phyloP scores from a whole-genome alignment of 1,139 yeast species.

The Arxiozyma bovina region DNA sequence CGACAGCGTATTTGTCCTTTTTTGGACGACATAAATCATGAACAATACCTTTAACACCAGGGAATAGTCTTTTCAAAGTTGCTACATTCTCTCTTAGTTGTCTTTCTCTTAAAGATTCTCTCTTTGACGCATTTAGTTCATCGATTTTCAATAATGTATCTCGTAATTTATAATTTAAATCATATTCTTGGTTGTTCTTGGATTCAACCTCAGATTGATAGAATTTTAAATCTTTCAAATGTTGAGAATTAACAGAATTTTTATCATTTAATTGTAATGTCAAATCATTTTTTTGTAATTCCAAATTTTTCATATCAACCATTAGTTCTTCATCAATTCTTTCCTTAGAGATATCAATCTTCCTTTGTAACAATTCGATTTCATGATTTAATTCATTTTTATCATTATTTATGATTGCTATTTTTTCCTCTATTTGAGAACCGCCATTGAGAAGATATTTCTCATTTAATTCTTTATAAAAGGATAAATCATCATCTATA shows the following conservation, averaged over 20 bases:
- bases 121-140: conserved; percentile 63
- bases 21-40: conserved; percentile 75
- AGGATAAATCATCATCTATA: conserved; percentile 45
- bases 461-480: conserved; percentile 55
- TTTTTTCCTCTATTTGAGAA: conserved; percentile 45
- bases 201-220: conserved; percentile 30
- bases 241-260: conserved; percentile 35
- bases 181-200: conserved; percentile 37
- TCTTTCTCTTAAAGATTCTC: conserved; percentile 66
- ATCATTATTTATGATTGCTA: conserved; percentile 39
- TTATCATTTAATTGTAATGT: conserved; percentile 39
- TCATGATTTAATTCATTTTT: conserved; percentile 37
- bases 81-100: conserved; percentile 64
- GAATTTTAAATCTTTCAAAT: conserved; percentile 33
- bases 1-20: conserved; percentile 63
- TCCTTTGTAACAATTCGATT: conserved; percentile 35
- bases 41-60: conserved; percentile 75
- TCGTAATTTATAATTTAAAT: conserved; percentile 52
- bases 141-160: conserved; percentile 55
- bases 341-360: conserved; percentile 33
- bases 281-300: conserved; percentile 33
- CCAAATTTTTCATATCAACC: conserved; percentile 36
- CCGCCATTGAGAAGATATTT: conserved; percentile 50
- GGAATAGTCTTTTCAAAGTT: conserved; percentile 58
- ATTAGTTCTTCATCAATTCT: conserved; percentile 34